Evolutionary conservation across 1,284 basidiomycete species (phyloP), one percentile per base, ranked within the genome.

Genomic region (Heliocybe sulcata): DNA sequence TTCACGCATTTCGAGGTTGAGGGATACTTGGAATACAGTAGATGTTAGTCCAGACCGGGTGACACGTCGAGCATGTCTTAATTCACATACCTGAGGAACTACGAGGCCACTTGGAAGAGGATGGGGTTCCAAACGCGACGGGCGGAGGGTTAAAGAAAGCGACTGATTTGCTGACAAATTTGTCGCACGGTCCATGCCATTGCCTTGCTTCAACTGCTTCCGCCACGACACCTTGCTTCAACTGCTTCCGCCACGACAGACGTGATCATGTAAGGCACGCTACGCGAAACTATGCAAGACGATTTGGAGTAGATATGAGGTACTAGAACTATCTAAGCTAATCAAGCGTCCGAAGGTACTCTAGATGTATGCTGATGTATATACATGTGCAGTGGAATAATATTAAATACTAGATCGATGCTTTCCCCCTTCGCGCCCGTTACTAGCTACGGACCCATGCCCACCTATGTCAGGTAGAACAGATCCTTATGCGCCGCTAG

Each of bases 1-100:
- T 89, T 91, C 88, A 79, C 88, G 87, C 88, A 91, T 91, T 65
- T 63, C 72, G 59, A 59, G 55, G 61, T 51, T 59, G 60, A 58
- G 51, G 58, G 58, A 47, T 29, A 53, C 45, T 12, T 26, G n/a
- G 45, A 26, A 9, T 12, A 3, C 42, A 11, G 19, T 9, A 47
- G 10, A 27, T 23, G 31, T 27, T n/a, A 48, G 27, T 25, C 25
- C n/a, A 26, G 4, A 6, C 38, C 4, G 10, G 11, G 3, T 19
- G 14, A 54, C 14, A 54, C 35, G 23, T 49, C 47, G 47, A 14
- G 12, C 12, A 14, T 6, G 14, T 16, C 10, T 49, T 42, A 42
- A 4, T 42, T 42, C 47, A 35, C 53, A 56, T 0, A 60, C 67
- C 58, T 59, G 68, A 67, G 61, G 59, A 65, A 52, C 20, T 58